Evolutionary conservation across 176 grass and related monocot genomes (phyloP), one percentile per base, ranked within the genome.

Genomic region (Ensete glaucum): DNA sequence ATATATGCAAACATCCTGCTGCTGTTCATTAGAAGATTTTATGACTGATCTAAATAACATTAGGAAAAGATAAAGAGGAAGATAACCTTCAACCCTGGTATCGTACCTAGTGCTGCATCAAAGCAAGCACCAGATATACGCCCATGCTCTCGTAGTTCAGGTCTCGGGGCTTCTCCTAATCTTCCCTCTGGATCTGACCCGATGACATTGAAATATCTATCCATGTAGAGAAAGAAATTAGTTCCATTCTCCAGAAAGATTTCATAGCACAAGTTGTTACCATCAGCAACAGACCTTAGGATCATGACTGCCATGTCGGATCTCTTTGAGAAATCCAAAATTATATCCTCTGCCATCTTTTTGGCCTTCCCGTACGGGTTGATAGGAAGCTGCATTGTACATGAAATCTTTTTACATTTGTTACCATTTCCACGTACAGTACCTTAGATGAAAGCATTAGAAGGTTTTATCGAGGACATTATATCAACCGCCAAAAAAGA

Each of bases 281-380:
- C 67, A 69, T 69, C 24, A 11, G 53, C 81, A 43, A 72, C 78
- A 79, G 80, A 99, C 95, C 95, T 94, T 79, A 99, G 79, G 50
- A 99, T 94, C 95, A 99, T 94, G 76, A 99, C 95, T 29, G 95
- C 95, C 95, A 99, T 94, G 69, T 94, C 72, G 24, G 95, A 89
- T 64, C 76, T 71, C 83, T 89, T 91, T 13, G 95, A 89, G 77
- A 99, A 99, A 86, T 99, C 95, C 69, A 99, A 81, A 79, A 99
- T 99, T 20, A 99, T 99, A 69, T 99, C 95, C 81, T 99, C 95
- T 7, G 95, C 87, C 95, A 99, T 99, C 87, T 99, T 99, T 77
- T 99, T 94, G 48, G 95, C 90, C 81, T 99, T 99, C 9, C 95
- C 95, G 55, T 99, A 99, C 24, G 95, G 95, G 82, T 99, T 99